These are phyloP conservation scores for Trametes punicea DNA, from an alignment of 768 basidiomycete species.

Conservation along the genomic window DNA sequence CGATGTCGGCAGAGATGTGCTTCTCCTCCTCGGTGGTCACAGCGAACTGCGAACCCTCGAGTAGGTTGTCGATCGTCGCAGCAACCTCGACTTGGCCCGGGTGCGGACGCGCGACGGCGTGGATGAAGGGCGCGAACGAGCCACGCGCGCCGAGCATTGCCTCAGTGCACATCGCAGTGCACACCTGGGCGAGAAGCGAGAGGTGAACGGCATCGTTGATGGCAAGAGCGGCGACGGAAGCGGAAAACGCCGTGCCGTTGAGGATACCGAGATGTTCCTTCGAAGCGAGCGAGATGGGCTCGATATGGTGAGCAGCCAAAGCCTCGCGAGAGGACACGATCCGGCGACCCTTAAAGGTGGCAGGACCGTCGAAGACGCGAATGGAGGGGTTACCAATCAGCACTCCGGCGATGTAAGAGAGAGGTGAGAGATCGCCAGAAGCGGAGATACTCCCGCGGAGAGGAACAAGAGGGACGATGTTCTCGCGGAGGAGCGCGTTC, in stretches of 20 bases:
- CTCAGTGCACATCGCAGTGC: constrained; percentile 83
- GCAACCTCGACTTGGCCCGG: constrained; percentile 83
- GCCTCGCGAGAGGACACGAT: constrained; percentile 57
- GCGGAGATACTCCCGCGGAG: constrained; percentile 82
- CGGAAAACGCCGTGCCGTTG: constrained; percentile 85
- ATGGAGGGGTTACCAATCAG: constrained; percentile 80
- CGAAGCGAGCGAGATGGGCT: constrained; percentile 62
- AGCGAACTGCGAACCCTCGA: constrained; percentile 68
- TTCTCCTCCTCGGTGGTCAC: constrained; percentile 65
- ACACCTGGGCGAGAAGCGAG: constrained; percentile 62
- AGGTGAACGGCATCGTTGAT: constrained; percentile 69
- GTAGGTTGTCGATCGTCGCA: constrained; percentile 61
- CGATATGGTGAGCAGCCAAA: constrained; percentile 54
- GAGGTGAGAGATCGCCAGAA: constrained; percentile 76
- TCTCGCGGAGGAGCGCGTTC: constrained; percentile 63
- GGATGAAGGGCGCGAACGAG: constrained; percentile 78
- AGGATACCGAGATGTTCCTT: constrained; percentile 81
- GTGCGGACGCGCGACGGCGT: constrained; percentile 72
- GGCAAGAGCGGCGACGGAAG: constrained; percentile 73
- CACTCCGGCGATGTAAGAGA: constrained; percentile 81
- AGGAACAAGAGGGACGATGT: constrained; percentile 78
- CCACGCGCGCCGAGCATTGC: constrained; percentile 71
- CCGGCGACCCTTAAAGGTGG: constrained; percentile 44
- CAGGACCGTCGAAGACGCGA: constrained; percentile 59
- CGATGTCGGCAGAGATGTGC: constrained; percentile 67